Base-by-base conservation (phyloP, 352 stramenopile genomes). In the Phytophthora fragariaefolia region DNA sequence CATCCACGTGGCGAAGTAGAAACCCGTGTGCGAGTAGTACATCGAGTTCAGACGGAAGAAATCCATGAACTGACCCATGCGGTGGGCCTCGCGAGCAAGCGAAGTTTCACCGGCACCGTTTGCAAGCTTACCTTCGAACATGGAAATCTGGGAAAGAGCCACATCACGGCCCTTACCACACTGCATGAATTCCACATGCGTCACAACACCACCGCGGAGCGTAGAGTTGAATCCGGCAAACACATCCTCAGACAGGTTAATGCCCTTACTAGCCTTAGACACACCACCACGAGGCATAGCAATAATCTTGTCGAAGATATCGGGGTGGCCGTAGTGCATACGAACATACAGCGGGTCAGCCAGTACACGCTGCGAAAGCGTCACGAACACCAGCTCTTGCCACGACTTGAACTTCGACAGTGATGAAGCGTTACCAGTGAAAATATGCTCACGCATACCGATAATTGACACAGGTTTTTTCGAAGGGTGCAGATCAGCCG, bases 371-470 rank as follows among this genome's bases (percentile, higher is more conserved):
- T 93, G 85, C 1, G 78, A 90, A 22, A 92, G 71, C 48, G 85
- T 93, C 61, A 92, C 85, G 60, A 93, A 93, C 55, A 93, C 83
- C 7, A 92, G 57, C 48, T 92, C 85, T 49, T 93, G 83, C 78
- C 78, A 91, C 55, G 85, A 85, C 66, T 91, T 92, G 68, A 93
- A 93, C 63, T 91, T 93, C 12, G 82, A 86, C 22, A 93, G 64
- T 13, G 85, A 93, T 13, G 82, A 91, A 15, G 83, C 85, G 26
- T 91, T 91, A 48, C 83, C 82, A 13, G 85, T 93, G 50, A 93
- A 93, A 75, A 93, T 93, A 48, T 93, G 85, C 68, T 93, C 85
- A 64, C 85, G 82, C 85, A 93, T 93, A 63, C 85, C 85, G 66
- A 92, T 92, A 61, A 93, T 93, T 18, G 79, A 89, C 10, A 91